Evolutionary conservation across 192 early-diverging fungal genomes (phyloP).

Genomic region (Chytriomyces sp.): DNA sequence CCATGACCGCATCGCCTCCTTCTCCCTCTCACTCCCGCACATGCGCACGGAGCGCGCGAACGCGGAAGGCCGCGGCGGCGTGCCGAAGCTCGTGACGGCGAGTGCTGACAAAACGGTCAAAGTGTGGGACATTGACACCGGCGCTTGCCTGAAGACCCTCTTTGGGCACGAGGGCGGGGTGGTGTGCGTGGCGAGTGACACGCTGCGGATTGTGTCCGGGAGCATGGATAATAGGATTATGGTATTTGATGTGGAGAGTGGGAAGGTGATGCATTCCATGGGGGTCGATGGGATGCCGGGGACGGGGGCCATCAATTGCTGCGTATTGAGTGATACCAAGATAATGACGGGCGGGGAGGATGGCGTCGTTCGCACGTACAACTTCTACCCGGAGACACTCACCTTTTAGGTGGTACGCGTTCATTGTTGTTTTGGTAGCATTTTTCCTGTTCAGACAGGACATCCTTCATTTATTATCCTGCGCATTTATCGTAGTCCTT

Average conservation of each 20-base stretch:
- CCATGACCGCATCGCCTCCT: conserved; percentile 45
- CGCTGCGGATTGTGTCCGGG: conserved; percentile 78
- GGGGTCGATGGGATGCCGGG: conserved; percentile 81
- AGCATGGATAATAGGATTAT: conserved; percentile 84
- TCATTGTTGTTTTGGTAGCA: no score
- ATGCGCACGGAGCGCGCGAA: conserved; percentile 23
- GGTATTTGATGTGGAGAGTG: conserved; percentile 88
- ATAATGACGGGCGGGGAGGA: conserved; percentile 86
- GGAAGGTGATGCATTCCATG: conserved; percentile 58
- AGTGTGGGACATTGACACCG: conserved; percentile 90
- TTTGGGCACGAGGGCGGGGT: conserved; percentile 87
- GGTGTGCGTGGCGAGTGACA: conserved; percentile 76
- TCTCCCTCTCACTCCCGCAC: conserved; percentile 39
- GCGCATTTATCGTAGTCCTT: no score
- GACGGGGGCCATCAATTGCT: conserved; percentile 81
- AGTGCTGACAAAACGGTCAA: conserved; percentile 89
- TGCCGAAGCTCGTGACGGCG: conserved; percentile 82
- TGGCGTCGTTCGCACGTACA: conserved; percentile 77
- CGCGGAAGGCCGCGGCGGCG: conserved; percentile 21
- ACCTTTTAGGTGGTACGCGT: not conserved
- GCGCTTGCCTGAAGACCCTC: conserved; percentile 73
- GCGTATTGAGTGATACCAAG: conserved; percentile 83
- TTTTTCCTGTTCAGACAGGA: no score
- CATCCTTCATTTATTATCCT: no score
- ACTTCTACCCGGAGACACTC: conserved; percentile 58